Evolutionary conservation across 2,329 filamentous ascomycete species (phyloP).

Genomic region (Didymella exigua): DNA sequence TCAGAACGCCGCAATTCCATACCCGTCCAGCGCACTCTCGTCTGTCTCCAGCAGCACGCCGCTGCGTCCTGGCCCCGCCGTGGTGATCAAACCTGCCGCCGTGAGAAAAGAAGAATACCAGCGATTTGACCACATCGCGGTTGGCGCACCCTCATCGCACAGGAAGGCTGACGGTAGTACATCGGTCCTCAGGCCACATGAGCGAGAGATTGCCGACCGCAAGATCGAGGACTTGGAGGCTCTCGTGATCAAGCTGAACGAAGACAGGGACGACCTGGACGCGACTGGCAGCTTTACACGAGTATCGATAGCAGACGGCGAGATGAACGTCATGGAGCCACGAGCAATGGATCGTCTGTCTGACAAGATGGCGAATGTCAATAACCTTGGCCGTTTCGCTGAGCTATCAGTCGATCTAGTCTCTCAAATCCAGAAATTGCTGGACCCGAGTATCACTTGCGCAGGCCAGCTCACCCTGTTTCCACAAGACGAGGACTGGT

Average conservation of each 20-base stretch:
- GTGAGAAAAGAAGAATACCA: conserved; percentile 51
- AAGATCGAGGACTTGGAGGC: conserved; percentile 73
- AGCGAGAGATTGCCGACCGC: conserved; percentile 79
- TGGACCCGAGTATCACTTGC: conserved; percentile 73
- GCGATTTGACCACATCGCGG: conserved; percentile 45
- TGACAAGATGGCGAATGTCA: conserved; percentile 73
- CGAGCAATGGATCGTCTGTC: conserved; percentile 74
- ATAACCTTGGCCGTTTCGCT: conserved; percentile 69
- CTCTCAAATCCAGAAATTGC: conserved; percentile 75
- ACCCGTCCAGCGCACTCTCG: conserved; percentile 22
- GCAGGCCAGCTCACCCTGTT: conserved; percentile 71
- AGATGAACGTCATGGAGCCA: conserved; percentile 69
- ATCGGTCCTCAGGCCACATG: conserved; percentile 70
- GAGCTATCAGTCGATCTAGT: conserved; percentile 77
- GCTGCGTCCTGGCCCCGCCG: conserved; percentile 47
- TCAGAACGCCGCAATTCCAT: conserved; percentile 24
- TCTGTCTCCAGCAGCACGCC: conserved; percentile 24
- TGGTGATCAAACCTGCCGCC: conserved; percentile 55
- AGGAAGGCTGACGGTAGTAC: conserved; percentile 65
- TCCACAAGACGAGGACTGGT: conserved; percentile 74
- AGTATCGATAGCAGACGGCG: conserved; percentile 60
- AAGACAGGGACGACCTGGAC: conserved; percentile 74
- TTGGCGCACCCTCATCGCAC: conserved; percentile 43
- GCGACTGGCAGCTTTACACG: conserved; percentile 63
- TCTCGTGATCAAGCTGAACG: conserved; percentile 73